phyloP scores from a whole-genome alignment of 225 moss, liverwort and hornwort species.

The Bryoerythrophyllum caledonicum region DNA sequence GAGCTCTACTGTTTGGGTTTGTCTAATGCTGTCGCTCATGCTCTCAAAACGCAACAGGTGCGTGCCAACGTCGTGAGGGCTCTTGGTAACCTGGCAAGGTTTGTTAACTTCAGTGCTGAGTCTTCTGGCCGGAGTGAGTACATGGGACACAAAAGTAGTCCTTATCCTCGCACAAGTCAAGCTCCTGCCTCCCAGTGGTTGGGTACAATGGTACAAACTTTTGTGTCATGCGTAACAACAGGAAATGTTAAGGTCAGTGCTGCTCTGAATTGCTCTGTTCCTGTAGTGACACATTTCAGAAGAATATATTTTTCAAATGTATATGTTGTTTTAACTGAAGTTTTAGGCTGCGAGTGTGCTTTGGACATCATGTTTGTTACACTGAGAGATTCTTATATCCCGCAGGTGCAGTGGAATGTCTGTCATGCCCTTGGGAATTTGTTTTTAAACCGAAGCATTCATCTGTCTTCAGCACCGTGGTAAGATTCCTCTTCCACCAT shows the following conservation, averaged over 20 bases:
- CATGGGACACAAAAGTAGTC: slow-evolving; percentile 15
- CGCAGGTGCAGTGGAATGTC: slow-evolving; percentile 97
- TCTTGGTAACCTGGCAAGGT: slow-evolving; percentile 94
- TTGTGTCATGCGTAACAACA: slow-evolving; percentile 91
- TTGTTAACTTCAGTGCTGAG: slow-evolving; percentile 63
- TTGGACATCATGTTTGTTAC: slow-evolving; percentile 15
- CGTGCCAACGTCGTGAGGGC: slow-evolving; percentile 97
- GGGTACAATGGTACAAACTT: slow-evolving; percentile 91
- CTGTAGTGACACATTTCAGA: slow-evolving; percentile 12
- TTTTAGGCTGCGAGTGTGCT: slow-evolving; percentile 10
- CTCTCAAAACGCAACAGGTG: slow-evolving; percentile 47
- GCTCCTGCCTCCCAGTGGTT: slow-evolving; percentile 66
- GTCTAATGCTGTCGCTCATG: slow-evolving; percentile 6
- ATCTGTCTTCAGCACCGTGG: slow-evolving; percentile 69
- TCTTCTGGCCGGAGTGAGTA: slow-evolving; percentile 17
- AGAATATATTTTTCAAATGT: neutral
- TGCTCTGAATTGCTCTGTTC: neutral
- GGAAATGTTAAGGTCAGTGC: slow-evolving; percentile 90
- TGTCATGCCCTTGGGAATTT: slow-evolving; percentile 95
- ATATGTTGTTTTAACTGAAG: slow-evolving; percentile 7
- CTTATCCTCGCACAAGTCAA: slow-evolving; percentile 17
- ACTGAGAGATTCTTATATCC: slow-evolving; percentile 25
- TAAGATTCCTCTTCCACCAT: slow-evolving; percentile 29
- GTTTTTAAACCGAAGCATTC: slow-evolving; percentile 74
- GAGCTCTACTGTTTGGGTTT: neutral